Percentiles rank a stretch among this genome's conserved stretches.
phyloP scores from a whole-genome alignment of 2,329 filamentous ascomycete species.

The Chrysosporium keratinophilum region DNA sequence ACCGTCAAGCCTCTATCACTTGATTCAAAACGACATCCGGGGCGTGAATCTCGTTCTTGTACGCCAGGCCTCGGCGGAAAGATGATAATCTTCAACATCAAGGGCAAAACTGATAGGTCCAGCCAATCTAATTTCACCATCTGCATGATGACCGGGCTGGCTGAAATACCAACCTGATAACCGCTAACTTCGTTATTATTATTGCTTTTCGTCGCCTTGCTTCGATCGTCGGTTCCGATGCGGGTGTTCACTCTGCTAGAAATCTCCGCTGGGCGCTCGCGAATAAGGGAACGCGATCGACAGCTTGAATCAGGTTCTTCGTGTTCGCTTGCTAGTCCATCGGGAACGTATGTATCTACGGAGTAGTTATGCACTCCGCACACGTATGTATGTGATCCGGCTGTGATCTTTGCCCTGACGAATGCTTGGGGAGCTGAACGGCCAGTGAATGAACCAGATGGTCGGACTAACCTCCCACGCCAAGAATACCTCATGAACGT shows the following conservation, averaged over 20 bases:
- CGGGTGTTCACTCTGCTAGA: neutral
- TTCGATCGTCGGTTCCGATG: neutral
- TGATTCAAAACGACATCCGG: neutral
- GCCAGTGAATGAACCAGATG: too few relatives aligned
- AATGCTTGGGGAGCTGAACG: too few relatives aligned
- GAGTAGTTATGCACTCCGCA: too few relatives aligned
- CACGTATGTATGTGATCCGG: too few relatives aligned
- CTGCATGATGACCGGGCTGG: too few relatives aligned
- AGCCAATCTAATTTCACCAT: neutral
- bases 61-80: neutral
- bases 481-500: too few relatives aligned
- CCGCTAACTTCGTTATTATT: too few relatives aligned
- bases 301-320: neutral
- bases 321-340: neutral
- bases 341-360: too few relatives aligned
- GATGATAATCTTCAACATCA: neutral
- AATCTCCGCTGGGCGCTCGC: neutral
- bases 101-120: neutral
- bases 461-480: too few relatives aligned
- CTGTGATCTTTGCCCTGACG: too few relatives aligned
- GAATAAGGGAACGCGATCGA: neutral
- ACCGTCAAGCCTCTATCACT: neutral
- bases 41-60: neutral
- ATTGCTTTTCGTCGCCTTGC: neutral
- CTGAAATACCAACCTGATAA: too few relatives aligned